Percentiles rank a stretch among this genome's conserved stretches.
Evolutionary conservation across 192 early-diverging fungal genomes (phyloP).

Genomic region (Radiomyces spectabilis): DNA sequence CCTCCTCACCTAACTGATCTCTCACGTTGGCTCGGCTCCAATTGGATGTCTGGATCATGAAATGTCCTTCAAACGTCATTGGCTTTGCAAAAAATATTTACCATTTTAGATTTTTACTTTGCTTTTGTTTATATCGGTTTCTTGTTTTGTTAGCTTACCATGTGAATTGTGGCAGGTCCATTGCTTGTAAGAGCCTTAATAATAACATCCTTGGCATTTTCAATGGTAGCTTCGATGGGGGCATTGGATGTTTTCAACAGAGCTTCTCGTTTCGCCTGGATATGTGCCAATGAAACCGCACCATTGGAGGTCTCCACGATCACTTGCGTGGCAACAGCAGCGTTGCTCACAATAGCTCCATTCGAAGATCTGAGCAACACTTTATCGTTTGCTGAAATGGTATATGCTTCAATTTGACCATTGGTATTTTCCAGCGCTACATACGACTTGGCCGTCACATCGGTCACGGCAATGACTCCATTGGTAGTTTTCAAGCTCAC

Average conservation of each 20-base stretch:
- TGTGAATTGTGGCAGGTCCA: neutral
- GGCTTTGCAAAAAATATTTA: neutral
- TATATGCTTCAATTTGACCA: neutral
- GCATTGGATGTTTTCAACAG: neutral
- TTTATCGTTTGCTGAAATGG: neutral
- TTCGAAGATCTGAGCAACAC: neutral
- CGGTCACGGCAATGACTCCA: neutral
- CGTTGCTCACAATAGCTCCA: neutral
- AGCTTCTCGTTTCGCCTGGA: neutral
- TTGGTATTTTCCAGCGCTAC: neutral
- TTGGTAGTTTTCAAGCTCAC: neutral
- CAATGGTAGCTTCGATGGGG: neutral
- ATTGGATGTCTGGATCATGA: neutral
- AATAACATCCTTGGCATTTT: neutral
- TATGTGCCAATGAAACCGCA: neutral
- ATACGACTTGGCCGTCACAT: neutral
- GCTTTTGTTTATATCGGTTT: neutral
- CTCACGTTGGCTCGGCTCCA: neutral
- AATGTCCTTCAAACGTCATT: neutral
- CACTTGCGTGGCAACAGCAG: neutral
- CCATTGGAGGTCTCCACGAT: neutral
- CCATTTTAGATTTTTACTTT: neutral
- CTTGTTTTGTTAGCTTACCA: conserved; percentile 1
- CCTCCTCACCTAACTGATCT: too few species aligned
- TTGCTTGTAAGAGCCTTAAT: neutral